These are phyloP conservation scores for Diophrys sp. DNA, from an alignment of 73 alveolate genomes.

Conservation along the genomic window DNA sequence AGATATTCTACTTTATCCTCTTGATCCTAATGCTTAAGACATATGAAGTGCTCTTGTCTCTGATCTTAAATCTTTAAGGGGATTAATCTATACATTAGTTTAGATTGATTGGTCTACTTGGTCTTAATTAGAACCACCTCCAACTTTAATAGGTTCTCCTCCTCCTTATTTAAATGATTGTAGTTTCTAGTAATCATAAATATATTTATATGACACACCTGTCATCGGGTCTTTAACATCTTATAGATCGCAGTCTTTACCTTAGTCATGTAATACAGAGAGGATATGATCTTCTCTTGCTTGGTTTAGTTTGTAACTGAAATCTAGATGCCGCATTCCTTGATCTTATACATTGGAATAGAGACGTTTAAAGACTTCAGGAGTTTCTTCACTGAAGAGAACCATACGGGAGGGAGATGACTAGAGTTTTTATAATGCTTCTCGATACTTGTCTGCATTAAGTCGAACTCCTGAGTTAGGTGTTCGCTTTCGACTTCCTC, in stretches of 20 bases:
- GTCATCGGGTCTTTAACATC: not conserved
- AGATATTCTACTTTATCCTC: not conserved
- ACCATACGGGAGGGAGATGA: not conserved
- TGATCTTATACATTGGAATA: slow-evolving; percentile 32
- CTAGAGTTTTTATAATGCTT: slow-evolving; percentile 6
- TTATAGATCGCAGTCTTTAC: not conserved
- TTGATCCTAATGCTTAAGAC: not conserved
- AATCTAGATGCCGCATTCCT: slow-evolving; percentile 5
- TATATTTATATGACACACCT: too few relatives aligned
- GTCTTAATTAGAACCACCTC: not conserved
- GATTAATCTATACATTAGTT: not conserved
- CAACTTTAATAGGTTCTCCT: not conserved
- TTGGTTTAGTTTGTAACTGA: not conserved
- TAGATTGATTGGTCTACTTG: not conserved
- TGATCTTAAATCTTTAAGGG: not conserved
- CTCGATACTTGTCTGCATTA: slow-evolving; percentile 10
- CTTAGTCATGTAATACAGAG: not conserved
- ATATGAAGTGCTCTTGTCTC: not conserved
- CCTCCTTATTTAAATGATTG: not conserved
- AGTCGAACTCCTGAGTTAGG: too few relatives aligned
- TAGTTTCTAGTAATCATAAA: too few relatives aligned
- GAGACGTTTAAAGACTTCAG: slow-evolving; percentile 38
- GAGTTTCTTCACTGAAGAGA: slow-evolving; percentile 14
- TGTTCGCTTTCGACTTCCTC: slow-evolving; percentile 15
- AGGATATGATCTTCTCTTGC: not conserved